A percentile compares a stretch with the other conserved stretches of the same genome.
These are phyloP conservation scores for Phytophthora ohioensis DNA, from an alignment of 352 stramenopile genomes.

Conservation along the genomic window DNA sequence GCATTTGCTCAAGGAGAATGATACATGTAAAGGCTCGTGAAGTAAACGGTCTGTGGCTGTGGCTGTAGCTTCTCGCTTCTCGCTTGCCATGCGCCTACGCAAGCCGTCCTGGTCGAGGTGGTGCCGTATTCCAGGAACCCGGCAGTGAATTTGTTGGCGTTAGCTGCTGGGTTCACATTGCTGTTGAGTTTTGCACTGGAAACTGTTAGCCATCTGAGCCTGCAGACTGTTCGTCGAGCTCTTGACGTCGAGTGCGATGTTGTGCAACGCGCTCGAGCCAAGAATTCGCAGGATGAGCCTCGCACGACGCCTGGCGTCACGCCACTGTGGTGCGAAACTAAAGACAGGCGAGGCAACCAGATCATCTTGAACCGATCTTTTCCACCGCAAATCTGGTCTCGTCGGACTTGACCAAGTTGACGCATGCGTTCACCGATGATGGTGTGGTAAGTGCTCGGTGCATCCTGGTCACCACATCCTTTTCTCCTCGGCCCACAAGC, in stretches of 20 bases:
- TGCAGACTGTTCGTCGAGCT: constrained; percentile 16
- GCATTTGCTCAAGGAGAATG: constrained; percentile 24
- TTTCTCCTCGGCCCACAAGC: constrained; percentile 2
- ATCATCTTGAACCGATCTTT: constrained; percentile 2
- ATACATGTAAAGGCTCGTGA: constrained; percentile 27
- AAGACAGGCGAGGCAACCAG: constrained; percentile 11
- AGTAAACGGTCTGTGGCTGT: constrained; percentile 3
- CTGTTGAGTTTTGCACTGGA: not conserved
- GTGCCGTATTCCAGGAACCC: constrained; percentile 14
- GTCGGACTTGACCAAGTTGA: too few species aligned
- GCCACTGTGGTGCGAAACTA: constrained; percentile 1
- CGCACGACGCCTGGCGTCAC: constrained; percentile 4
- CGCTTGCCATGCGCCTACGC: not conserved
- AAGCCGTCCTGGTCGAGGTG: not conserved
- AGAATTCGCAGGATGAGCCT: constrained; percentile 22
- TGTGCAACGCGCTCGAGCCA: constrained; percentile 5
- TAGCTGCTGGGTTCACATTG: constrained; percentile 16
- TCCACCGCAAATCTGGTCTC: too few species aligned
- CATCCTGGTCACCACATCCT: constrained; percentile 19
- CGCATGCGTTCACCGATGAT: not conserved
- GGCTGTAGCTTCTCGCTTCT: not conserved
- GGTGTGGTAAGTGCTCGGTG: constrained; percentile 1
- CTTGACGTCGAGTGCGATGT: not conserved
- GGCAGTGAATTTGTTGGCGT: constrained; percentile 9
- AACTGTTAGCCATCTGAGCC: constrained; percentile 14